These are phyloP conservation scores for Ramalina intermedia DNA, from an alignment of 495 filamentous ascomycete genomes.

Conservation along the genomic window DNA sequence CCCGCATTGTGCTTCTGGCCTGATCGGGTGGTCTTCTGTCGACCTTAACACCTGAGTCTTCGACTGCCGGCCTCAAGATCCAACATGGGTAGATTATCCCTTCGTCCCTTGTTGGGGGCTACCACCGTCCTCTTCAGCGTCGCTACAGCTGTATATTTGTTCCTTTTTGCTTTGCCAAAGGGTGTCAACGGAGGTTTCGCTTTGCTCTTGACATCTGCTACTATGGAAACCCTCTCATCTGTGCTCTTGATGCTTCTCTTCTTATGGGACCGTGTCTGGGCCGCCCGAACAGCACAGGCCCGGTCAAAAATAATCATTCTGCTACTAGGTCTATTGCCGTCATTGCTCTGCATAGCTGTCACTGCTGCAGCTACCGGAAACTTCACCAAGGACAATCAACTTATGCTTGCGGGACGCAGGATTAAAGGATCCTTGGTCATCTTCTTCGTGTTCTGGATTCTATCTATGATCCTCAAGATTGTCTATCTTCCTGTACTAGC, in stretches of 20 bases:
- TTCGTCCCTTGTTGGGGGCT: slow-evolving; percentile 11
- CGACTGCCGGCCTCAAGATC: no score
- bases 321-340: slow-evolving; percentile 11
- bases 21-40: no score
- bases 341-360: slow-evolving; percentile 2
- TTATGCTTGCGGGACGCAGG: neutral
- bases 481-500: slow-evolving; percentile 14
- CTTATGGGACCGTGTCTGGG: slow-evolving; percentile 4
- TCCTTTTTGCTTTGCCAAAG: slow-evolving; percentile 18
- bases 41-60: no score
- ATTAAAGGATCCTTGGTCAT: slow-evolving; percentile 15
- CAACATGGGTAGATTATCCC: slow-evolving; percentile 9
- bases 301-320: slow-evolving; percentile 10
- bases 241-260: slow-evolving; percentile 2
- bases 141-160: slow-evolving; percentile 16
- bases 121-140: slow-evolving; percentile 14
- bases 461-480: slow-evolving; percentile 15
- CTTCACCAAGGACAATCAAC: neutral
- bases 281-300: slow-evolving; percentile 11
- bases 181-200: slow-evolving; percentile 5
- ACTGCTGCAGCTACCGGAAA: slow-evolving; percentile 13
- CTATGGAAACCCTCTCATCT: slow-evolving; percentile 10
- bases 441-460: slow-evolving; percentile 18
- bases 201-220: slow-evolving; percentile 17
- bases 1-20: no score